Evolutionary conservation across 768 basidiomycete genomes (phyloP), one percentile per base, ranked within the genome.

Genomic region (Mycena amicta): DNA sequence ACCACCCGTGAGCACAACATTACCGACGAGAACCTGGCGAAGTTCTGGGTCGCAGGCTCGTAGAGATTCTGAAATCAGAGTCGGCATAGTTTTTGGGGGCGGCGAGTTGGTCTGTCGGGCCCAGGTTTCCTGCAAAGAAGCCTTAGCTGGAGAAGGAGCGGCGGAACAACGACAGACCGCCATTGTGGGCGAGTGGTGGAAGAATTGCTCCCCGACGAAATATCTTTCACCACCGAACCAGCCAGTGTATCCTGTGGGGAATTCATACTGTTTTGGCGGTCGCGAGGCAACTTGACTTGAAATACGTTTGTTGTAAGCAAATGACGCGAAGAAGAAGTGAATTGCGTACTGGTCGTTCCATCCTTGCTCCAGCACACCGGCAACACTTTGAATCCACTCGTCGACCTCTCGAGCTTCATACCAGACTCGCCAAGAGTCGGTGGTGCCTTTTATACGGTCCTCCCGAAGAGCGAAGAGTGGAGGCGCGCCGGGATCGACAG

Each of bases 1-100:
- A 11, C 95, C 96, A 6, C 97, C 97, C n/a, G 93, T 92, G 46
- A 98, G 84, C 49, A 99, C 95, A 52, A 99, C 88, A 67, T 98
- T 98, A 60, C 90, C 86, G 69, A 96, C 83, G 26, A 99, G 85
- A 20, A 91, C 88, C 58, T 92, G 90, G 27, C 95, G 90, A 55
- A 98, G 76, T 71, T 99, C 97, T 0, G 91, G 87, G 66, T 99
- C 97, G 73, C 92, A 93, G 11, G 90, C 83, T 59, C 87, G 83
- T 57, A 98, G 81, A 0, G 93, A 84, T 57, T 89, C 86, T 52
- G 80, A 83, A 45, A 98, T 87, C 27, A 99, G 79, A 8, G 85
- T 76, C 8, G 90, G 86, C 43, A 98, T 77, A 27, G 83, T 86
- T 72, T 90, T 89, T 2, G 91, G 92, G 27, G 90, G 76, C 60